Base-by-base conservation (phyloP, 768 basidiomycete species). In the Pleurotus tuoliensis region DNA sequence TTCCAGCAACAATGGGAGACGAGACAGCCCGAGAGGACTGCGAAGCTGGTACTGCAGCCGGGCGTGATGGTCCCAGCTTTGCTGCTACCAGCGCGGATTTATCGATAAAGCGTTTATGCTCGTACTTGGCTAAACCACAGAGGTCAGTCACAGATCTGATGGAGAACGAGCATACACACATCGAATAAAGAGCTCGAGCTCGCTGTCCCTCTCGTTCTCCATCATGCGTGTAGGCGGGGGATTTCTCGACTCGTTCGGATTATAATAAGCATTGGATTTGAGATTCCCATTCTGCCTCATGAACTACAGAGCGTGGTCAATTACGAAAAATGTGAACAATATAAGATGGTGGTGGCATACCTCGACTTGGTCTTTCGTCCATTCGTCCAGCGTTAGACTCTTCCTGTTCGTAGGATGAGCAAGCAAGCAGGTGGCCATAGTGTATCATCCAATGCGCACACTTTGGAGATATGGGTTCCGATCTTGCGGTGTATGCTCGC, bases 401-500 rank as follows among this genome's bases (percentile, higher is more conserved):
- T 96, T 97, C 59, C 94, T 96, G 58, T 37, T 16, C 47, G 16
- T 15, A 46, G 20, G 55, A 24, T n/a, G 50, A 58, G 54, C 41
- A 27, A 47, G 15, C 18, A 45, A 20, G 20, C 39, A 13, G 22
- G 40, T 20, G 15, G 12, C 15, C 3, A 47, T 6, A 39, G 44
- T 13, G 24, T 44, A 22, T 44, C 41, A 54, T 39, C 56, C 37
- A 6, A 49, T 27, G 77, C 83, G 67, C 77, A 94, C 92, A 98
- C 91, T 83, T 97, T 94, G 0, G 90, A 84, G 61, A 94, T 78
- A 68, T 98, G 95, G 4, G 92, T 95, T 1, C 95, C 95, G 57
- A 98, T 87, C 76, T 95, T 96, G 53, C 95, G 82, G 74, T 98
- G 95, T 50, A 96, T 84, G 57, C 89, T 88, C 13, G 95, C 95